phyloP scores from a whole-genome alignment of 2,329 filamentous ascomycete species.

The Xylariales sp. region DNA sequence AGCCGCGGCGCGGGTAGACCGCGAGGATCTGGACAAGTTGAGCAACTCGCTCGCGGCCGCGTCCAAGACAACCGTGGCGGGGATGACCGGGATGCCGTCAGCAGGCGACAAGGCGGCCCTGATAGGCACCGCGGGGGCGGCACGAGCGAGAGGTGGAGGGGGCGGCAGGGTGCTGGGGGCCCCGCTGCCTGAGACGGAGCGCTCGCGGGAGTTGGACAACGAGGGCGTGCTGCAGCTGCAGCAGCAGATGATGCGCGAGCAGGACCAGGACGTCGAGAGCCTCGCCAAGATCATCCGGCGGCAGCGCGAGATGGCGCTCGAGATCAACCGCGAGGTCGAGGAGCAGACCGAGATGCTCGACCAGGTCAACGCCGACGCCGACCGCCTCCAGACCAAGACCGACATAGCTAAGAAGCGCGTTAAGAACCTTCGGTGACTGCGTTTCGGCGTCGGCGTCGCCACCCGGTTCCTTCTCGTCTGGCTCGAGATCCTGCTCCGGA shows the following conservation, averaged over 20 bases:
- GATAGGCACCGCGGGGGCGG: conserved; percentile 33
- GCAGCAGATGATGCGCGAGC: conserved; percentile 67
- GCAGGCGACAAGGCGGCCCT: conserved; percentile 46
- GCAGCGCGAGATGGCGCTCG: conserved; percentile 73
- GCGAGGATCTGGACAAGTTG: conserved; percentile 70
- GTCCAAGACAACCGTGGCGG: conserved; percentile 41
- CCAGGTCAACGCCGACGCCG: conserved; percentile 61
- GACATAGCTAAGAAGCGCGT: conserved; percentile 69
- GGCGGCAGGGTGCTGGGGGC: conserved; percentile 67
- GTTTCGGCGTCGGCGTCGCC: conserved; percentile 8
- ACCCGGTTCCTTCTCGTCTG: conserved; percentile 11
- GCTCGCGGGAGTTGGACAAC: conserved; percentile 74
- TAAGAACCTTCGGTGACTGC: conserved; percentile 36
- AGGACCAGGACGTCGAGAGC: conserved; percentile 68
- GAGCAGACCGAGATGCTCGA: conserved; percentile 68
- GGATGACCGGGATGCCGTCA: conserved; percentile 43
- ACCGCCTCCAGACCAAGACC: conserved; percentile 64
- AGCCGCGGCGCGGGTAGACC: conserved; percentile 65
- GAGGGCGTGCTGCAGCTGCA: conserved; percentile 70
- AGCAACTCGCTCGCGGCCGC: conserved; percentile 46
- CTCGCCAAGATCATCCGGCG: conserved; percentile 65
- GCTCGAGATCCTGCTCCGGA: conserved; percentile 12
- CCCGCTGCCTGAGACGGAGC: conserved; percentile 69
- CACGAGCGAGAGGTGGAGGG: no score
- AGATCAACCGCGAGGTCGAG: conserved; percentile 70